These are phyloP conservation scores for Helotiales sp. DNA, from an alignment of 2,329 filamentous ascomycete species.

Conservation along the genomic window DNA sequence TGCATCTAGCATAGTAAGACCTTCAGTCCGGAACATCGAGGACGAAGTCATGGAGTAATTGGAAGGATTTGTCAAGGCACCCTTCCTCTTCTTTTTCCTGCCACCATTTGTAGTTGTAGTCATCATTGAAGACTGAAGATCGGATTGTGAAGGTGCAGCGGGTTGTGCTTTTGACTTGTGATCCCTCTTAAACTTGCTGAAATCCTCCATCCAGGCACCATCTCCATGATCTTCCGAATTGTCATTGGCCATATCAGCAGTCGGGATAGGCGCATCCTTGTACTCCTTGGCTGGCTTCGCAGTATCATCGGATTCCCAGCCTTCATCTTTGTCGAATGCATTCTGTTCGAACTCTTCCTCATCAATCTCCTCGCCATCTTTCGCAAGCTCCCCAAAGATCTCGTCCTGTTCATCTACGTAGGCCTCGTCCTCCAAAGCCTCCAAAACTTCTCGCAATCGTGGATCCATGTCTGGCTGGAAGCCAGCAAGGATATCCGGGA, in stretches of 20 bases:
- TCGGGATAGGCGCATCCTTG: conserved; percentile 38
- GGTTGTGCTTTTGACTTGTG: conserved; percentile 50
- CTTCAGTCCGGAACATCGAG: conserved; percentile 82
- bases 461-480: conserved; percentile 99
- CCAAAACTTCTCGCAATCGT: conserved; percentile 82
- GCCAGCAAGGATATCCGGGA: conserved; percentile 87
- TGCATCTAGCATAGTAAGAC: conserved; percentile 79
- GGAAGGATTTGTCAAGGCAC: conserved; percentile 83
- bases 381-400: conserved; percentile 74
- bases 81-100: conserved; percentile 90
- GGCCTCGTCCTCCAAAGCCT: conserved; percentile 92
- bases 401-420: conserved; percentile 84
- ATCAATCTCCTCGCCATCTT: conserved; percentile 72
- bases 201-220: conserved; percentile 87
- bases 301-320: conserved; percentile 94
- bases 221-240: conserved; percentile 62
- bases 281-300: conserved; percentile 69
- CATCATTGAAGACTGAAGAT: conserved; percentile 68
- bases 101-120: conserved; percentile 79
- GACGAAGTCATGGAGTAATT: conserved; percentile 92
- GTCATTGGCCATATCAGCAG: conserved; percentile 48
- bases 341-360: conserved; percentile 75
- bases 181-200: conserved; percentile 91
- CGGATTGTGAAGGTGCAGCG: conserved; percentile 53
- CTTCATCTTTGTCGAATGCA: conserved; percentile 64